Evolutionary conservation across 2,329 filamentous ascomycete species (phyloP), one percentile per base, ranked within the genome.

Genomic region (Pseudogymnoascus sp.): DNA sequence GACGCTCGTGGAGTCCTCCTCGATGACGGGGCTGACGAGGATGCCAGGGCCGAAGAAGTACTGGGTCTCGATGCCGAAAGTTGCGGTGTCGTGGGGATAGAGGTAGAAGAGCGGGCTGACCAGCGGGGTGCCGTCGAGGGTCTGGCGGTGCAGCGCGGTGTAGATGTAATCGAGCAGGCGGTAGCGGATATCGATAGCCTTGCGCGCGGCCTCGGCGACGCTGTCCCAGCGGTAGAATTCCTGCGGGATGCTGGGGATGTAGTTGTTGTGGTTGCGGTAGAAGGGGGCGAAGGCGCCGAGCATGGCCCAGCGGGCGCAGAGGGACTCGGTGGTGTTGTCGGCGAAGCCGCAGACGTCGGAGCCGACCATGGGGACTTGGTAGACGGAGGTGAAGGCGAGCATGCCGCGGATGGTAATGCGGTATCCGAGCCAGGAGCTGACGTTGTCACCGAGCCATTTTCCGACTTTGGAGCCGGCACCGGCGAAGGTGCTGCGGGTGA

Each of bases 301-400:
- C 27, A 82, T 80, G 1, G 87, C 83, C 89, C 89, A 92, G n/a
- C 89, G 84, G 3, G 87, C 83, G 71, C 88, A 92, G 5, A 92
- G 80, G 52, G 82, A 77, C 70, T 88, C 84, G 9, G 82, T 87
- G 0, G 87, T 86, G 67, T 88, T 81, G 12, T 77, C 80, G 9
- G 78, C 86, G 69, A 88, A 95, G 0, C 90, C 91, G 68, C 91
- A 95, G 0, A 92, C 86, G 66, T 95, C 90, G 2, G 83, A 79
- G 10, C 87, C 87, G 0, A 83, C 83, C 80, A 89, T 85, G 8
- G 87, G 86, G 0, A 89, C 72, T 66, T 89, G 86, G 73, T 86
- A 89, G 63, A 89, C 78, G 4, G 84, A 78, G 0, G 82, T 78
- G 60, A 88, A 88, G 1, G 80, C 78, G 31, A 88, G 72, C 73